These are phyloP conservation scores for Talaromyces sp. DNA, from an alignment of 2,329 filamentous ascomycete species.

Conservation along the genomic window DNA sequence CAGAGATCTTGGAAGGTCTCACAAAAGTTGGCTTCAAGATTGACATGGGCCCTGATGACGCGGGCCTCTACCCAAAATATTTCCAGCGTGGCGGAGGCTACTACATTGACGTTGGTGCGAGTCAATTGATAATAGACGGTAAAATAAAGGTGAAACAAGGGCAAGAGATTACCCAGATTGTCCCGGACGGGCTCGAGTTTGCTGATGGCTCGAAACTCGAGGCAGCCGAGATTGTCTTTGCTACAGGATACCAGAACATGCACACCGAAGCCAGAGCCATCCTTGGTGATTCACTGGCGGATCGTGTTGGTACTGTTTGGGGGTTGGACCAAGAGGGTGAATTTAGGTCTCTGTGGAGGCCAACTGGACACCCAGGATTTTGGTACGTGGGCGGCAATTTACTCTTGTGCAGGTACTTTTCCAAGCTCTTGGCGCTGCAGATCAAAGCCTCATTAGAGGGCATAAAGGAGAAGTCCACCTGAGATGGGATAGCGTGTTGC, in stretches of 20 bases:
- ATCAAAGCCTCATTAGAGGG: slow-evolving; percentile 41
- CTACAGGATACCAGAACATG: slow-evolving; percentile 62
- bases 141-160: slow-evolving; percentile 62
- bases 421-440: slow-evolving; percentile 46
- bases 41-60: slow-evolving; percentile 52
- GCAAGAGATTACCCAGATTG: slow-evolving; percentile 51
- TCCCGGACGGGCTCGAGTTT: slow-evolving; percentile 46
- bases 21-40: slow-evolving; percentile 56
- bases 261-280: slow-evolving; percentile 54
- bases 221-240: slow-evolving; percentile 61
- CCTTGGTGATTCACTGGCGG: slow-evolving; percentile 58
- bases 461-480: slow-evolving; percentile 4
- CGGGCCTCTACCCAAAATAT: slow-evolving; percentile 58
- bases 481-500: not conserved
- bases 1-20: slow-evolving; percentile 40
- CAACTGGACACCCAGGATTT: slow-evolving; percentile 58
- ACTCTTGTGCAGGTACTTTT: slow-evolving; percentile 58
- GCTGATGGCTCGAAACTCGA: slow-evolving; percentile 55
- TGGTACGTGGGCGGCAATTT: slow-evolving; percentile 66
- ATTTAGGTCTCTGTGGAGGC: slow-evolving; percentile 55
- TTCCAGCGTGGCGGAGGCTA: slow-evolving; percentile 63
- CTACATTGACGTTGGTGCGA: slow-evolving; percentile 64
- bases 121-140: slow-evolving; percentile 57
- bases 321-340: slow-evolving; percentile 54
- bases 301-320: slow-evolving; percentile 57